These are phyloP conservation scores for Arabis hirsuta DNA, from an alignment of 345 rosid genomes.

Conservation along the genomic window DNA sequence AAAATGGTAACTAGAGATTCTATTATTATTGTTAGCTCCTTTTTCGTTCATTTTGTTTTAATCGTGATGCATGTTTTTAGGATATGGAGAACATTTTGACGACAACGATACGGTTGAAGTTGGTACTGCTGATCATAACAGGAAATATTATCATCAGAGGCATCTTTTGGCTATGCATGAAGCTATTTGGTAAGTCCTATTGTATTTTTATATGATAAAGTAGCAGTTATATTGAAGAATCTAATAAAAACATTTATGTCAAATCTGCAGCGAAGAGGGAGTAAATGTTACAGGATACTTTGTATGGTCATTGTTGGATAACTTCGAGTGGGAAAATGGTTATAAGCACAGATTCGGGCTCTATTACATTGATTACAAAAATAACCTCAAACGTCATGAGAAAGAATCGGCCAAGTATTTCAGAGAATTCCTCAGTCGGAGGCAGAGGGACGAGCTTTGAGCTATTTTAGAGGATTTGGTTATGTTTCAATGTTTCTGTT, in stretches of 20 bases:
- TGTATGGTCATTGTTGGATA: slow-evolving; percentile 54
- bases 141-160: slow-evolving; percentile 34
- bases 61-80: background rate
- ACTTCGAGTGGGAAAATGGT: slow-evolving; percentile 51
- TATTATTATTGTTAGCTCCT: background rate
- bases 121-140: slow-evolving; percentile 23
- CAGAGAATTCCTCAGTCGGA: background rate
- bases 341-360: slow-evolving; percentile 48
- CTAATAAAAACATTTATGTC: no score
- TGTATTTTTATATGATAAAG: no score
- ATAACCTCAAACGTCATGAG: slow-evolving; percentile 46
- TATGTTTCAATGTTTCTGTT: background rate
- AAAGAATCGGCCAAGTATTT: slow-evolving; percentile 40
- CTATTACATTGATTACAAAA: slow-evolving; percentile 41
- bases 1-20: slow-evolving; percentile 48
- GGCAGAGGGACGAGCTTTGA: slow-evolving; percentile 30
- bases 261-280: slow-evolving; percentile 33
- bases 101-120: slow-evolving; percentile 4
- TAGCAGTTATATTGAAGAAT: no score
- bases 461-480: background rate
- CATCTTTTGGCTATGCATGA: slow-evolving; percentile 35
- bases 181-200: slow-evolving; percentile 31
- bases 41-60: no score
- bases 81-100: slow-evolving; percentile 34
- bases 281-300: slow-evolving; percentile 51